These are phyloP conservation scores for Saccharomycopsis fodiens DNA, from an alignment of 805 yeast species.

Conservation along the genomic window DNA sequence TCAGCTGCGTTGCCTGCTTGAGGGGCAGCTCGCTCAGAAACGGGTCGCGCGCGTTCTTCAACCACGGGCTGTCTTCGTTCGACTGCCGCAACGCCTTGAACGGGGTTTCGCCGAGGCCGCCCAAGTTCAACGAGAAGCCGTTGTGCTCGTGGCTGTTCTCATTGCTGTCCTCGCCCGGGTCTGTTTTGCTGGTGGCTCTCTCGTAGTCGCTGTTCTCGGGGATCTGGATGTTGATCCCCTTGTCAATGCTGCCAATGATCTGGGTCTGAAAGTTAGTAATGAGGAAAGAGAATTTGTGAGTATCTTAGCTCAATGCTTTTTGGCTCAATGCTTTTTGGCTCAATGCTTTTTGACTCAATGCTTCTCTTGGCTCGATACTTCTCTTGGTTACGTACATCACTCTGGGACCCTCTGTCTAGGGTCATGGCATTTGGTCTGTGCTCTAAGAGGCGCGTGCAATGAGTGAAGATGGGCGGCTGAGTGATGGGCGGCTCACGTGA, in stretches of 20 bases:
- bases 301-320: no score
- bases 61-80: constrained; percentile 22
- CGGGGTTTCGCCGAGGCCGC: constrained; percentile 23
- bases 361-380: no score
- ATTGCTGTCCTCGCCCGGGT: constrained; percentile 25
- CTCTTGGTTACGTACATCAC: no score
- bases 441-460: no score
- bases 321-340: no score
- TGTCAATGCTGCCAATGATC: background rate
- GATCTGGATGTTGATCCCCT: background rate
- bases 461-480: no score
- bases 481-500: no score
- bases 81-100: constrained; percentile 17
- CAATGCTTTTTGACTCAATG: no score
- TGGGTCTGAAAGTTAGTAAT: background rate
- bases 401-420: no score
- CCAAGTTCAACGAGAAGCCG: constrained; percentile 21
- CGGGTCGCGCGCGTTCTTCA: constrained; percentile 31
- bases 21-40: constrained; percentile 25
- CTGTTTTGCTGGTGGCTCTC: constrained; percentile 18
- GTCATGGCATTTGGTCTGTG: no score
- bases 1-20: constrained; percentile 9
- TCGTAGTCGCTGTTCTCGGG: constrained; percentile 24
- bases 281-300: no score
- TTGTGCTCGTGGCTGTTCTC: constrained; percentile 39